Evolutionary conservation across 805 yeast genomes (phyloP).

Genomic region (Cyberlindnera amylophila): DNA sequence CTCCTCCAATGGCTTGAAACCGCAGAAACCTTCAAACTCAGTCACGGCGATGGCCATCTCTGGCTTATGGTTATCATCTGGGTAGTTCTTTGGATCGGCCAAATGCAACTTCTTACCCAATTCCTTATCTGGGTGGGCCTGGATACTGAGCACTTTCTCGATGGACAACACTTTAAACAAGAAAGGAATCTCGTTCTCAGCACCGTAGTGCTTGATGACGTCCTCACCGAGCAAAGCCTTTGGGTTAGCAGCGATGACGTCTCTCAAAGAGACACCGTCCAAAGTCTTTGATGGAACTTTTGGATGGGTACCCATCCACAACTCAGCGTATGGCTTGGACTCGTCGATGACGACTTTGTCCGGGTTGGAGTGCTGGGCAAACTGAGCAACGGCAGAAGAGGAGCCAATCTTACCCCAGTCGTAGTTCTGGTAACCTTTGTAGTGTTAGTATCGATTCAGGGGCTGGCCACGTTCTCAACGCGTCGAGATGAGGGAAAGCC

Average conservation of each 20-base stretch:
- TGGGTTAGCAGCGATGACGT: constrained; percentile 60
- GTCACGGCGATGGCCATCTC: constrained; percentile 99
- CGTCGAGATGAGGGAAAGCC: background rate
- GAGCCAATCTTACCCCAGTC: constrained; percentile 89
- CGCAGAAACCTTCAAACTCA: constrained; percentile 95
- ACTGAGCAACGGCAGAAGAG: constrained; percentile 83
- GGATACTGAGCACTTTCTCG: constrained; percentile 88
- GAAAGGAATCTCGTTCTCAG: constrained; percentile 75
- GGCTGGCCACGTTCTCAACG: background rate
- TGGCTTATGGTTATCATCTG: constrained; percentile 98
- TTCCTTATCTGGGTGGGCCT: constrained; percentile 95
- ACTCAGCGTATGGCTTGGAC: constrained; percentile 86
- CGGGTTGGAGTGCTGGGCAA: constrained; percentile 69
- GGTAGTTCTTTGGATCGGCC: constrained; percentile 88
- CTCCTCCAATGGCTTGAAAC: constrained; percentile 86
- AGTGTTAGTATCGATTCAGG: too few relatives aligned
- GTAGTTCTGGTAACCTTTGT: constrained; percentile 67
- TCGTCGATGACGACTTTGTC: constrained; percentile 55
- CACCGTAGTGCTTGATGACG: constrained; percentile 64
- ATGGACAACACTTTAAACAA: constrained; percentile 92
- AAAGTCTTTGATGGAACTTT: constrained; percentile 71
- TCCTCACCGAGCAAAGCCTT: constrained; percentile 51
- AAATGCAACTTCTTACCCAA: constrained; percentile 74
- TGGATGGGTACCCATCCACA: constrained; percentile 99
- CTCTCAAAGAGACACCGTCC: constrained; percentile 58